A percentile compares a stretch with the other conserved stretches of the same genome.
phyloP scores from a whole-genome alignment of 2,329 filamentous ascomycete genomes.

The Fusarium paranaense region DNA sequence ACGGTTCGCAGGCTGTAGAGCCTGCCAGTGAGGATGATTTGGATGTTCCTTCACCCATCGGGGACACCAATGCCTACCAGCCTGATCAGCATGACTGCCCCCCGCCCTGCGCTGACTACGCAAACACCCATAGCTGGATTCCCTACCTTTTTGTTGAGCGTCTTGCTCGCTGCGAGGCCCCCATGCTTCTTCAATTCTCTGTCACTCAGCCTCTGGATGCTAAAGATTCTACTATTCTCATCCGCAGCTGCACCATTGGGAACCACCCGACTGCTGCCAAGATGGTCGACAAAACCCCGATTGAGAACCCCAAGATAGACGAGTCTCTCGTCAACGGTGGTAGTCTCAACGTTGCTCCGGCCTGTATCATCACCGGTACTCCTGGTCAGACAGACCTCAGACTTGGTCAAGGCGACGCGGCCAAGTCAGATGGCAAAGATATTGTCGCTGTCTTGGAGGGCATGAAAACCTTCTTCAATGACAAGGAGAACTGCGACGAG shows the following conservation, averaged over 20 bases:
- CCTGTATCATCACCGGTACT: not conserved
- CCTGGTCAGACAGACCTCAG: not conserved
- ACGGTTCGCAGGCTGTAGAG: not conserved
- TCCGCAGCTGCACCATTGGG: not conserved
- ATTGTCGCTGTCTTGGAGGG: not conserved
- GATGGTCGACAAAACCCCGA: not conserved
- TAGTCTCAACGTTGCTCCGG: not conserved
- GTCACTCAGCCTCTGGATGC: not conserved
- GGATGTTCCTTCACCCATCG: slow-evolving; percentile 30
- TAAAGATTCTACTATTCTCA: not conserved
- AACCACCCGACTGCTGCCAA: not conserved
- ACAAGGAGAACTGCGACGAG: slow-evolving; percentile 34
- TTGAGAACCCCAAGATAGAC: slow-evolving; percentile 3
- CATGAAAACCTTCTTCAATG: slow-evolving; percentile 17
- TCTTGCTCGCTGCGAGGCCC: slow-evolving; percentile 27
- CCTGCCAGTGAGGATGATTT: slow-evolving; percentile 8
- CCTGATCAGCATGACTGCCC: slow-evolving; percentile 39
- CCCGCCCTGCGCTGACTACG: slow-evolving; percentile 30
- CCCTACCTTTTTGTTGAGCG: slow-evolving; percentile 35
- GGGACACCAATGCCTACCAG: slow-evolving; percentile 26
- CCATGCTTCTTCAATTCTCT: slow-evolving; percentile 1
- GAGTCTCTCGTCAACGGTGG: not conserved
- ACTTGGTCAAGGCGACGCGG: not conserved
- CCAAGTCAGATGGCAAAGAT: not conserved
- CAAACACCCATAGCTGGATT: slow-evolving; percentile 39